A percentile compares a stretch with the other conserved stretches of the same genome.
Conservation (phyloP, 2,329 filamentous ascomycete genomes). For the Ceratocystis cacaofunesta region DNA sequence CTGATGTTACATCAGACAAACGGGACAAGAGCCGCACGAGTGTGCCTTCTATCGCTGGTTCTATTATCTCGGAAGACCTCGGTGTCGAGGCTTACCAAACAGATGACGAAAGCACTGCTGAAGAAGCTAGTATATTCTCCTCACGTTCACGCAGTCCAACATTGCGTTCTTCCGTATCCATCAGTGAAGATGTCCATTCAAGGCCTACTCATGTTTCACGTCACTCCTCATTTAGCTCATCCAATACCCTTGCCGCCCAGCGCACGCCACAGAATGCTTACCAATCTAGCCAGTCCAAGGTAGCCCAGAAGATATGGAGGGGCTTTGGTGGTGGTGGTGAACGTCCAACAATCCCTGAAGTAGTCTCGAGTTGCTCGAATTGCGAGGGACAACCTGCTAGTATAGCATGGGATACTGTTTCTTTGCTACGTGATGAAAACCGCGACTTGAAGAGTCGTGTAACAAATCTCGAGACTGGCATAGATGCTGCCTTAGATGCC, state of each 20-base stretch:
- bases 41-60: slow-evolving; percentile 21
- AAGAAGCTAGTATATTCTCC: slow-evolving; percentile 45
- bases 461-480: slow-evolving; percentile 41
- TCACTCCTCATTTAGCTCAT: slow-evolving; percentile 25
- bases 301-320: slow-evolving; percentile 6
- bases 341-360: slow-evolving; percentile 4
- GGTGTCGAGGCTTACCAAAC: slow-evolving; percentile 39
- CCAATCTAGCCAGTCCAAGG: slow-evolving; percentile 6
- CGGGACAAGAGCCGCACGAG: slow-evolving; percentile 6
- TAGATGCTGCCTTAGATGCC: slow-evolving; percentile 45
- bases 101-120: slow-evolving; percentile 34
- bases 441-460: slow-evolving; percentile 44
- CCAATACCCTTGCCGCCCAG: slow-evolving; percentile 18
- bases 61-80: slow-evolving; percentile 38
- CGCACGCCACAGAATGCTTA: slow-evolving; percentile 17
- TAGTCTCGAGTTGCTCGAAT: slow-evolving; percentile 32
- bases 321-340: slow-evolving; percentile 6
- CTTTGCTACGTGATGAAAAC: slow-evolving; percentile 46
- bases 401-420: slow-evolving; percentile 51
- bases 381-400: slow-evolving; percentile 44
- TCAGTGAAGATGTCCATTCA: slow-evolving; percentile 5
- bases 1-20: not conserved
- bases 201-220: not conserved
- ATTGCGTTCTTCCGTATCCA: slow-evolving; percentile 5
- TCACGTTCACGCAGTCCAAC: slow-evolving; percentile 45